Base-by-base conservation (phyloP, 495 filamentous ascomycete genomes). In the Podospora anserina region DNA sequence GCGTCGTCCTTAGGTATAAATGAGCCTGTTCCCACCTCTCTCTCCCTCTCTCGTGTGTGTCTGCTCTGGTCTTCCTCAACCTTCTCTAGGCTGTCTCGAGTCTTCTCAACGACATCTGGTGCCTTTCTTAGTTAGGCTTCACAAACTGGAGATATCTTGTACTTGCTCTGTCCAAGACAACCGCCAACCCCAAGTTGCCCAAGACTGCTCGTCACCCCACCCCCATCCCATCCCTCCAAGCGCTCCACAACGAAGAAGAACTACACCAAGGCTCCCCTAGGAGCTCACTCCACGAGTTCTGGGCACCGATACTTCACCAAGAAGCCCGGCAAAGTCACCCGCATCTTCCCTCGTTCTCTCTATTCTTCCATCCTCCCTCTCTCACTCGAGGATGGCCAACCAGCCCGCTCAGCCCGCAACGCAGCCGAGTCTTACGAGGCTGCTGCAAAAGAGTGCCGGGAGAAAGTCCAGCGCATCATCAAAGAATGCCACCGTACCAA, bases 241-340 rank as follows among this genome's bases (percentile, higher is more conserved):
- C n/a, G n/a, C 87, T 89, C 20, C 9, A 88, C 87, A 68, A 91
- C 88, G 6, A 91, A 89, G 3, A 92, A 53, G 34, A 32, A 63
- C 30, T 63, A 34, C 77, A 71, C 80, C 79, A 78, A 39, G 71
- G 88, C 19, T 6, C 91, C 91, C 16, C 92, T n/a, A 96, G 77
- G 82, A 88, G 69, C 83, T 81, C 15, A 82, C n/a, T 96, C 53
- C 88, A 91, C 71, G 86, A 90, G 65, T 94, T 94, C 79, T 96
- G 92, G 92, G 76, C n/a, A 83, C 57, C 88, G 87, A 62, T 95
- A 94, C 76, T 90, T 83, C 54, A 88, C 86, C 62, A 91, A 88
- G 68, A 74, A 79, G 44, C 87, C 86, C 5, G 86, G 87, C 62
- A 83, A 84, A 78, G 81, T 79, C 76, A 74, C 67, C 70, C 28